Evolutionary conservation across 768 basidiomycete genomes (phyloP).

Genomic region (Tephrocybe sp.): DNA sequence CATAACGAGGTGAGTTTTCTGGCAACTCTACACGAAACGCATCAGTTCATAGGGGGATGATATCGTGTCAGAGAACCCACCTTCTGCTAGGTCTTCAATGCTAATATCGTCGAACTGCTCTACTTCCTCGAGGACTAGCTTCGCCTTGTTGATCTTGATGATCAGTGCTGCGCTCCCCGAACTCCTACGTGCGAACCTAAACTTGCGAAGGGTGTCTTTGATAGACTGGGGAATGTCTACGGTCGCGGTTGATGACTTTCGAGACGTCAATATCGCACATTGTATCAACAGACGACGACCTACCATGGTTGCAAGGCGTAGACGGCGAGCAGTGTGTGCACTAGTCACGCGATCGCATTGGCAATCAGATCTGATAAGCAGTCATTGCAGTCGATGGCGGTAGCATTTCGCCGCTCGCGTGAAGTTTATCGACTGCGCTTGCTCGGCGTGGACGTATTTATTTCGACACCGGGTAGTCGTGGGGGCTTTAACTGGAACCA

Average conservation of each 20-base stretch:
- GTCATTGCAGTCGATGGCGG: too few relatives aligned
- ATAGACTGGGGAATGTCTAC: slow-evolving; percentile 84
- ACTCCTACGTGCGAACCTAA: slow-evolving; percentile 68
- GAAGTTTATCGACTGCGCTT: too few relatives aligned
- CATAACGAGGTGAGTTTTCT: slow-evolving; percentile 82
- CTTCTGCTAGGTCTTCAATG: slow-evolving; percentile 86
- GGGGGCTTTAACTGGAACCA: too few relatives aligned
- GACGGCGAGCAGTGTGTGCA: too few relatives aligned
- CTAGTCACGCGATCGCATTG: background rate
- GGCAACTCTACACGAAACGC: slow-evolving; percentile 63
- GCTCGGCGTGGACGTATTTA: too few relatives aligned
- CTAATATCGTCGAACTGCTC: slow-evolving; percentile 74
- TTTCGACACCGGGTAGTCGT: too few relatives aligned
- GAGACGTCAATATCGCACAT: slow-evolving; percentile 4
- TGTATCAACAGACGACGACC: slow-evolving; percentile 17
- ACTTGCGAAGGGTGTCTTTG: slow-evolving; percentile 80
- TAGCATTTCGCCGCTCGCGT: too few relatives aligned
- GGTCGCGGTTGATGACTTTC: slow-evolving; percentile 69
- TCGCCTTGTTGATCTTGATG: slow-evolving; percentile 87
- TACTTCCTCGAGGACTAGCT: slow-evolving; percentile 79
- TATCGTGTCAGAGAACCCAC: slow-evolving; percentile 35
- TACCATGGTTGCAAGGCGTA: slow-evolving; percentile 34
- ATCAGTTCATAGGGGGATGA: background rate
- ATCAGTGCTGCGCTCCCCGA: slow-evolving; percentile 75
- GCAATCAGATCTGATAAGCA: slow-evolving; percentile 18